Evolutionary conservation across 805 yeast genomes (phyloP).

Genomic region (Kuraishia capsulata): DNA sequence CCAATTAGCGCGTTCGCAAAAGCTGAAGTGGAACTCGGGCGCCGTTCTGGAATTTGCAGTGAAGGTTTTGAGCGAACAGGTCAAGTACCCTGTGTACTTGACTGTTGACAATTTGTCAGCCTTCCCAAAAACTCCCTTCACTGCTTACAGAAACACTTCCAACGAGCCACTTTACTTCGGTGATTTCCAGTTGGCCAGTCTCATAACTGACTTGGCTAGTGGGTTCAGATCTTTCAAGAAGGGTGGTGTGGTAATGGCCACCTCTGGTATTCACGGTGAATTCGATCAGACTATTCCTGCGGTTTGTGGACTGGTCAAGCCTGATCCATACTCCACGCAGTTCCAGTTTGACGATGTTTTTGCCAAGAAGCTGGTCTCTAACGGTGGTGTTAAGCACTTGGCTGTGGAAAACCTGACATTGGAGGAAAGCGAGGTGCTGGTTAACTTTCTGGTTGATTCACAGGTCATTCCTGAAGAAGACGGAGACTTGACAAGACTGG

Average conservation of each 20-base stretch:
- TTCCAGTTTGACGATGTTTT: slow-evolving; percentile 44
- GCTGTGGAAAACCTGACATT: slow-evolving; percentile 33
- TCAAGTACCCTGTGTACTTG: slow-evolving; percentile 46
- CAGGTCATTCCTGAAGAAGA: slow-evolving; percentile 25
- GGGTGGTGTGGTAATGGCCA: slow-evolving; percentile 62
- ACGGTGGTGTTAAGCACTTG: slow-evolving; percentile 19
- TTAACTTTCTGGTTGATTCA: slow-evolving; percentile 32
- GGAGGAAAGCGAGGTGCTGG: slow-evolving; percentile 32
- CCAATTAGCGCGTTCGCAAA: slow-evolving; percentile 8
- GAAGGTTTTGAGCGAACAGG: slow-evolving; percentile 44
- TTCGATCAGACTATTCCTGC: slow-evolving; percentile 48
- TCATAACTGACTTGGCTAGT: slow-evolving; percentile 41
- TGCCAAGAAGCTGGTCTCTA: slow-evolving; percentile 33
- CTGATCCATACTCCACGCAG: slow-evolving; percentile 46
- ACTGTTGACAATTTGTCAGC: slow-evolving; percentile 72
- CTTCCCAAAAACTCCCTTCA: slow-evolving; percentile 40
- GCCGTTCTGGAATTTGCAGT: slow-evolving; percentile 44
- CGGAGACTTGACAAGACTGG: slow-evolving; percentile 22
- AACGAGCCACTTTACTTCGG: slow-evolving; percentile 48
- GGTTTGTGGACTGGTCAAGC: slow-evolving; percentile 42
- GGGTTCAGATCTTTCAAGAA: slow-evolving; percentile 43
- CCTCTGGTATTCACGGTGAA: slow-evolving; percentile 39
- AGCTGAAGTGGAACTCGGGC: slow-evolving; percentile 19
- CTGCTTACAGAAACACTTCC: slow-evolving; percentile 51
- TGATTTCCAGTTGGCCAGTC: slow-evolving; percentile 55